Conservation (phyloP, 2,329 filamentous ascomycete genomes). For the Diaporthe ampelina region DNA sequence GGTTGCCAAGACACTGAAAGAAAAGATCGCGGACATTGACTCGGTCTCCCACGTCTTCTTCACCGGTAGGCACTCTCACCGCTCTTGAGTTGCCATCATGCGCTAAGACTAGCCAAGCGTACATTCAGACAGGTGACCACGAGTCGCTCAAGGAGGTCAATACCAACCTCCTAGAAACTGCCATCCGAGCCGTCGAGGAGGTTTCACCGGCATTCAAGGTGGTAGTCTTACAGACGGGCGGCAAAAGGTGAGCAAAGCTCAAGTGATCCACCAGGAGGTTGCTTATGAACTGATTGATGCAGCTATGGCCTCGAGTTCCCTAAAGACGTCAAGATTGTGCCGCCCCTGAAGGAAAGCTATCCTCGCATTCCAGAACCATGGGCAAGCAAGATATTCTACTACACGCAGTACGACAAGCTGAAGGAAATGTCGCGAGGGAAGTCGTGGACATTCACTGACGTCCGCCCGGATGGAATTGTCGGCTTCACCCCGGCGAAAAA, state of each 20-base stretch:
- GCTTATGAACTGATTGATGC: not conserved
- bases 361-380: conserved; percentile 8
- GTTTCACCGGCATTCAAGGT: not conserved
- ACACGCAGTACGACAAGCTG: conserved; percentile 10
- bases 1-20: not conserved
- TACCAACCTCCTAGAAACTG: not conserved
- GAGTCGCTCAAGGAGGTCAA: not conserved
- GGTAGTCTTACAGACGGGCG: not conserved
- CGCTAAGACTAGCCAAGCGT: not conserved
- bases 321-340: not conserved
- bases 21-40: not conserved
- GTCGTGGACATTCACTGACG: not conserved
- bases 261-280: too few relatives aligned
- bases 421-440: not conserved
- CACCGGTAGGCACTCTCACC: not conserved
- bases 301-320: conserved; percentile 9
- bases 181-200: not conserved
- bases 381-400: conserved; percentile 12
- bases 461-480: not conserved
- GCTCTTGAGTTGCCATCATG: too few relatives aligned
- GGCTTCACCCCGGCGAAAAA: not conserved
- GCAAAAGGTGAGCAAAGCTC: not conserved
- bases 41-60: conserved; percentile 7
- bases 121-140: not conserved
- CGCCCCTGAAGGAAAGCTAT: not conserved